Evolutionary conservation across 1,284 basidiomycete genomes (phyloP), one percentile per base, ranked within the genome.

Genomic region (Pseudozyma sp.): DNA sequence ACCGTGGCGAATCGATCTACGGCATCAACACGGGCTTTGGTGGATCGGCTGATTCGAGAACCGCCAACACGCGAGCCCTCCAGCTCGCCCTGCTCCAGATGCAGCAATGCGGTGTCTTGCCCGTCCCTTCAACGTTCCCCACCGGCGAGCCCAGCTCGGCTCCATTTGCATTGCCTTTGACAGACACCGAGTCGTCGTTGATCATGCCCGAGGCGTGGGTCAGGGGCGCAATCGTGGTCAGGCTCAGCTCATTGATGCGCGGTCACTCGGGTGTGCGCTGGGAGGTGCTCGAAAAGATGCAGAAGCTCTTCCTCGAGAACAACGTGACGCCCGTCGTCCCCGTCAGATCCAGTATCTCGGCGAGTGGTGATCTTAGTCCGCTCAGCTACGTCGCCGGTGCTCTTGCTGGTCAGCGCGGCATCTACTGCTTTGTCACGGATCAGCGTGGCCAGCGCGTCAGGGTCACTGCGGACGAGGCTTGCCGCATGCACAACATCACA

Each of bases 221-320:
- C n/a, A 90, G 92, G 52, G 93, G 91, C 14, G 92, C 93, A 1
- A 93, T 94, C 75, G 86, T 93, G 9, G 88, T 95, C 69, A 90
- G 93, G 74, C 90, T 92, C 87, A 94, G 94, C 86, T 93, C 92
- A 2, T 53, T 80, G 45, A 78, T 79, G 68, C 80, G 83, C n/a
- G 93, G 92, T 0, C 93, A 94, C 85, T 93, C 92, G 37, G 93
- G 92, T 48, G 90, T 94, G 9, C 88, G 93, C 24, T 91, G 90
- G 88, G 89, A 91, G 71, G 88, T 94, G 40, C 88, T 94, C 60
- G 88, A 93, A 82, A 90, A 90, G 78, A 92, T 94, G 89, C 88
- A 88, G 62, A 87, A 89, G 37, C 61, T 73, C 10, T 88, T 94
- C 55, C 88, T 95, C 52, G 85, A 87, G 48, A 89, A 89, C 68